phyloP scores from a whole-genome alignment of 2,329 filamentous ascomycete species.

The Sphaerostilbella broomeana region DNA sequence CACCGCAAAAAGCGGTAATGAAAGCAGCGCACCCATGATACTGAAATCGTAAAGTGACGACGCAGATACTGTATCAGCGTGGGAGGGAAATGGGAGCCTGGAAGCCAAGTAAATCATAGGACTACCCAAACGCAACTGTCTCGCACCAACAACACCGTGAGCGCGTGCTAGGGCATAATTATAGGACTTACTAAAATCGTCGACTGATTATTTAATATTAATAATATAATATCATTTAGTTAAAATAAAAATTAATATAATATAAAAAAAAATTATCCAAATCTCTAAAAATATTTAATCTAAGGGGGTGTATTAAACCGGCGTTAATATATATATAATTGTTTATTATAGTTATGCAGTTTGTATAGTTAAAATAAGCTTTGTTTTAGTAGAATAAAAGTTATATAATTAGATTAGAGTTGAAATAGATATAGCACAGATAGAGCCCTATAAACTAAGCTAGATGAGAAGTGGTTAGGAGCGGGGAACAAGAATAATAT shows the following conservation, averaged over 20 bases:
- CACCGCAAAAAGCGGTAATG: slow-evolving; percentile 79
- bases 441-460: too few species aligned
- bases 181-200: neutral
- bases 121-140: too few species aligned
- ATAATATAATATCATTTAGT: neutral
- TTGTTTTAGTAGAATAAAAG: too few species aligned
- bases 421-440: too few species aligned
- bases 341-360: too few species aligned
- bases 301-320: too few species aligned
- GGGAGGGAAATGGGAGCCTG: slow-evolving; percentile 3
- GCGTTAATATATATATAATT: too few species aligned
- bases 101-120: too few species aligned
- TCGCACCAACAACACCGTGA: too few species aligned
- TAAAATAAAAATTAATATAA: neutral
- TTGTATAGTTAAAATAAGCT: neutral
- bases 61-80: neutral
- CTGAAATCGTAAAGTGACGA: neutral
- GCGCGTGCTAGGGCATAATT: neutral
- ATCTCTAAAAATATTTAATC: neutral
- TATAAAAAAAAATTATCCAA: neutral
- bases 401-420: too few species aligned
- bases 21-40: slow-evolving; percentile 83
- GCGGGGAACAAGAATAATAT: too few species aligned
- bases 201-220: neutral
- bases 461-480: too few species aligned